These are phyloP conservation scores for Scytalidium sp. DNA, from an alignment of 2,329 filamentous ascomycete genomes.

Conservation along the genomic window DNA sequence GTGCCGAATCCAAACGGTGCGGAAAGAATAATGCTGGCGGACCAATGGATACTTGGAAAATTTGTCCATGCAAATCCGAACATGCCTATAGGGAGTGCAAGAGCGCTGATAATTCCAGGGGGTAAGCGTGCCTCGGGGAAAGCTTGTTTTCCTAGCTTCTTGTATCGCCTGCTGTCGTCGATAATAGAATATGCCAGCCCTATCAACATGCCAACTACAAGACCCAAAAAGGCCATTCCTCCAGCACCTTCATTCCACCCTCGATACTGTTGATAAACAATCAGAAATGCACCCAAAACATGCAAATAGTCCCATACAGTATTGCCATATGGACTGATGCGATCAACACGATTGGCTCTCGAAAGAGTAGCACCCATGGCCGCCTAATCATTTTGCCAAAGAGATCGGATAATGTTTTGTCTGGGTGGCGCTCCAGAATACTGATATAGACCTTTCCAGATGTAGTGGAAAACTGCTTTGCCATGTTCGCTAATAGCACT, in stretches of 20 bases:
- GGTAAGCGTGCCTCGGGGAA: constrained; percentile 64
- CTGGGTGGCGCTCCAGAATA: constrained; percentile 18
- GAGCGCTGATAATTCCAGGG: constrained; percentile 56
- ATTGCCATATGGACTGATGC: constrained; percentile 79
- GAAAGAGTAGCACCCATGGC: constrained; percentile 73
- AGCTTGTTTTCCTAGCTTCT: constrained; percentile 44
- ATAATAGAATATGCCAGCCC: constrained; percentile 54
- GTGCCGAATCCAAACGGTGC: constrained; percentile 38
- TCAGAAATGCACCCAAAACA: too few species aligned
- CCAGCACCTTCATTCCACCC: constrained; percentile 56
- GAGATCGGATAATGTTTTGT: constrained; percentile 21
- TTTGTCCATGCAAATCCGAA: constrained; percentile 70
- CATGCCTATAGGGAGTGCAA: constrained; percentile 58
- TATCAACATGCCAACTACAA: constrained; percentile 61
- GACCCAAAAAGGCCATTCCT: constrained; percentile 63
- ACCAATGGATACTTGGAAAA: constrained; percentile 50
- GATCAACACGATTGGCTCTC: constrained; percentile 88
- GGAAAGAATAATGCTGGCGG: constrained; percentile 41
- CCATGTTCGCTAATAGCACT: constrained; percentile 6
- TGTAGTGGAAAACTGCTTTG: constrained; percentile 2
- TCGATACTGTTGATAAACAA: constrained; percentile 54
- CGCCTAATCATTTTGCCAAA: constrained; percentile 51
- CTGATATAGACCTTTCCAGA: constrained; percentile 7
- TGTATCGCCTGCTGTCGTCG: constrained; percentile 52
- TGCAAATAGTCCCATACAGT: constrained; percentile 60